Base-by-base conservation (phyloP, 345 rosid genomes). In the Murraya koenigii region DNA sequence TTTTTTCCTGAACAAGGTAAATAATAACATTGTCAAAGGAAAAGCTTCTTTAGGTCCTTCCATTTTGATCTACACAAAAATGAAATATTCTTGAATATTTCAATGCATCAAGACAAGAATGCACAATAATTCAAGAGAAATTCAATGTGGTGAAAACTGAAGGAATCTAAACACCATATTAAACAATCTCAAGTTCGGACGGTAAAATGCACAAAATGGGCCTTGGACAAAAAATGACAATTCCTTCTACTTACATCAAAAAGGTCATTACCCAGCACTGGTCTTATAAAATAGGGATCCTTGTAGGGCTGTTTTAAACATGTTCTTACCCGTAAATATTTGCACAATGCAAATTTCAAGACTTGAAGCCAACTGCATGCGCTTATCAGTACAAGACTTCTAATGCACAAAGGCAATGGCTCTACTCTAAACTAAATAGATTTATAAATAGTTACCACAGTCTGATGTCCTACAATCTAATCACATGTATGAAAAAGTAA, bases 1-100 rank as follows among this genome's bases (percentile, higher is more conserved):
- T n/a, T n/a, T 82, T 86, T 91, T 96, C 90, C 98, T 96, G 87
- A 36, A 79, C 69, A 75, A 10, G 39, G 56, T 17, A 59, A 49
- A 33, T 17, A 44, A 38, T 17, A 63, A 28, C 20, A 80, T 23
- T 23, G 64, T 56, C 36, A 33, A 44, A 47, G 64, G 47, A 28
- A 33, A 44, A 33, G 13, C 32, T 74, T n/a, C n/a, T 20, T 23
- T 36, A 23, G n/a, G 52, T 6, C 22, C 47, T 47, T 49, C 52
- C 32, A 75, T 35, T 66, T 66, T 5, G 60, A 14, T 75, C 49
- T 23, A n/a, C 52, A n/a, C 9, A 38, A 26, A 74, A 23, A 52
- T 10, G 30, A 25, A 47, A 14, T 30, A 49, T 32, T 7, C 71
- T 65, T 49, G 28, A n/a, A 10, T 11, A 8, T 41, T 36, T 15